A percentile compares a stretch with the other conserved stretches of the same genome.
Conservation (phyloP, 129 eudicot species). For the Logfia minima region DNA sequence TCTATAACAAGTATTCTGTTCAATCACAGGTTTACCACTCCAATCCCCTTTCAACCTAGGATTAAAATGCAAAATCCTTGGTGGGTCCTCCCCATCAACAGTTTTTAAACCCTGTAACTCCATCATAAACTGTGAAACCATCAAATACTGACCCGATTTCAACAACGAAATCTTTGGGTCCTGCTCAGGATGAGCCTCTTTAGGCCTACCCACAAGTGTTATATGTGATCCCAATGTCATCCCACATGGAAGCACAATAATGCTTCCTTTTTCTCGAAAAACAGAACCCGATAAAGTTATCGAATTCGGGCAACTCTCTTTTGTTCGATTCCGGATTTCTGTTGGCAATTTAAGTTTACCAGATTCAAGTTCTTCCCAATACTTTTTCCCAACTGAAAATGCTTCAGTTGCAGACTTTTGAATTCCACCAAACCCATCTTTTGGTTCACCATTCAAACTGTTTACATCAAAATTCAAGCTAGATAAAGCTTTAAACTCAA, state of each 20-base stretch:
- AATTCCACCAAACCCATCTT: conserved; percentile 63
- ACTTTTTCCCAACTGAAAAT: conserved; percentile 55
- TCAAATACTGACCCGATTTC: conserved; percentile 68
- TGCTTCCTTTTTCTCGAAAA: conserved; percentile 46
- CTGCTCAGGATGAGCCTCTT: conserved; percentile 59
- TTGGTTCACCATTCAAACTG: conserved; percentile 43
- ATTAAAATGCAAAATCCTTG: conserved; percentile 82
- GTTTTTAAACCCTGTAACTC: conserved; percentile 87
- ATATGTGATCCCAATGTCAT: conserved; percentile 81
- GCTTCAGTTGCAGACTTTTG: conserved; percentile 71
- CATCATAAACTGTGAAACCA: conserved; percentile 91
- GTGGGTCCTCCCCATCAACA: conserved; percentile 92
- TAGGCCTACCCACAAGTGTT: conserved; percentile 68
- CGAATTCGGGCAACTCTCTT: conserved; percentile 70
- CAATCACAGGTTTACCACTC: conserved; percentile 90
- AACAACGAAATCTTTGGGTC: conserved; percentile 73
- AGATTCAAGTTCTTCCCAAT: conserved; percentile 64
- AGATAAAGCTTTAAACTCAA: conserved; percentile 50
- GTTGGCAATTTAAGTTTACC: conserved; percentile 33
- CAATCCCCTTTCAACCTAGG: conserved; percentile 94
- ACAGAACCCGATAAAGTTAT: conserved; percentile 50
- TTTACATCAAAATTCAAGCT: conserved; percentile 54
- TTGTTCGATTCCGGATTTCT: conserved; percentile 29
- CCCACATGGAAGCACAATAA: conserved; percentile 87
- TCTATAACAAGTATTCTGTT: conserved; percentile 89